A percentile compares a stretch with the other conserved stretches of the same genome.
phyloP scores from a whole-genome alignment of 1,139 yeast species.

The Kluyveromyces marxianus region DNA sequence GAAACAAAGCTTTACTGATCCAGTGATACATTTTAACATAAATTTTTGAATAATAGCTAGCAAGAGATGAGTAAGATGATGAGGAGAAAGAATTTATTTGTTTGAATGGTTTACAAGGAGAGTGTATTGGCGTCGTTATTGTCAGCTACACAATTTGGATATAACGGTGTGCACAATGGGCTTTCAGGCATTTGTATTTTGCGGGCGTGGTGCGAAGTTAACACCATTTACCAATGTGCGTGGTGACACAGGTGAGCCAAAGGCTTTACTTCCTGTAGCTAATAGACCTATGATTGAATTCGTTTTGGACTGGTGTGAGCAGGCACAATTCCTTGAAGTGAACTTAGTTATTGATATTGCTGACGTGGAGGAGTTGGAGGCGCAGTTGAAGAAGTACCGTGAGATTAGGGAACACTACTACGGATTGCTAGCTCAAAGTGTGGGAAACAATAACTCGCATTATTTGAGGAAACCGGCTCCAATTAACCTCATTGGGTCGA shows the following conservation, averaged over 20 bases:
- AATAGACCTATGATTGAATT: conserved; percentile 85
- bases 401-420: conserved; percentile 24
- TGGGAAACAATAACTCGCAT: conserved; percentile 21
- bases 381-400: conserved; percentile 19
- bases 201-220: conserved; percentile 74
- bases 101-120: no score
- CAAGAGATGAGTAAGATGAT: not conserved
- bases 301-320: conserved; percentile 88
- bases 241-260: conserved; percentile 51
- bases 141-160: no score
- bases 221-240: conserved; percentile 58
- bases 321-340: conserved; percentile 65
- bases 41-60: not conserved
- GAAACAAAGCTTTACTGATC: not conserved
- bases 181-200: conserved; percentile 81
- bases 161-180: conserved; percentile 48
- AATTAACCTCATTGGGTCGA: conserved; percentile 42
- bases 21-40: no score
- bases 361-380: conserved; percentile 28
- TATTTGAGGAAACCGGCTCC: conserved; percentile 30
- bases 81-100: not conserved
- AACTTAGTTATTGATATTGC: conserved; percentile 44
- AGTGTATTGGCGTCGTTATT: no score
- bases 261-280: conserved; percentile 84
- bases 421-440: conserved; percentile 20